Evolutionary conservation across 352 stramenopile genomes (phyloP), one percentile per base, ranked within the genome.

Genomic region (Globisporangium cylindrosporum): DNA sequence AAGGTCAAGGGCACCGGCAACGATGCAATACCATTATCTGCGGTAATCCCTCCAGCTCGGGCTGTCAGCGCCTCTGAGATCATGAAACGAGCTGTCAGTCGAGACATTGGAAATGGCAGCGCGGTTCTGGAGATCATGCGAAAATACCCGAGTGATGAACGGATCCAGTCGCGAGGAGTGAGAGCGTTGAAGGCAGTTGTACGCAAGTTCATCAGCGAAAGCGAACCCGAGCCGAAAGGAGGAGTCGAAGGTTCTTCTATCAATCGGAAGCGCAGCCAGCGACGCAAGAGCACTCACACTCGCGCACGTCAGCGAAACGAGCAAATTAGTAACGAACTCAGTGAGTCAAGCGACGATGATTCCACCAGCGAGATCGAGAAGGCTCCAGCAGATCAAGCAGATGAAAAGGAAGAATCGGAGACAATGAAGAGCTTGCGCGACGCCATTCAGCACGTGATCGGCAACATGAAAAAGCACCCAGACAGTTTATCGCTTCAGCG

Each of bases 11-110:
- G 18, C 55, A 57, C 22, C 22, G 43, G 25, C 3, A 27, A 32
- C 20, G 29, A 27, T 29, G 15, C 20, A 46, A 5, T 20, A 9
- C 15, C 29, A 22, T 15, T 20, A 48, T 1, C 54, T 10, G 56
- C 32, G n/a, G 29, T 20, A 10, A 3, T 15, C 10, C 56, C 32
- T 32, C 56, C 32, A 15, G 57, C 43, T n/a, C 32, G 64, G 3
- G 73, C 73, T 2, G 63, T 76, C 0, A 77, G 88, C 65, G 70
- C 78, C 5, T 74, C 77, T 0, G 75, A 73, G 1, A 78, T 85
- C 60, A 84, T 91, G 74, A 76, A 81, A 20, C 77, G 82, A 43
- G 82, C 80, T 3, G 55, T 89, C 15, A 71, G 73, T 9, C 73
- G 79, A 8, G 82, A 91, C 46, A 58, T 73, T 0, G 79, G 80